Evolutionary conservation across 495 filamentous ascomycete genomes (phyloP).

Genomic region (Staphylotrichum tortipilum): DNA sequence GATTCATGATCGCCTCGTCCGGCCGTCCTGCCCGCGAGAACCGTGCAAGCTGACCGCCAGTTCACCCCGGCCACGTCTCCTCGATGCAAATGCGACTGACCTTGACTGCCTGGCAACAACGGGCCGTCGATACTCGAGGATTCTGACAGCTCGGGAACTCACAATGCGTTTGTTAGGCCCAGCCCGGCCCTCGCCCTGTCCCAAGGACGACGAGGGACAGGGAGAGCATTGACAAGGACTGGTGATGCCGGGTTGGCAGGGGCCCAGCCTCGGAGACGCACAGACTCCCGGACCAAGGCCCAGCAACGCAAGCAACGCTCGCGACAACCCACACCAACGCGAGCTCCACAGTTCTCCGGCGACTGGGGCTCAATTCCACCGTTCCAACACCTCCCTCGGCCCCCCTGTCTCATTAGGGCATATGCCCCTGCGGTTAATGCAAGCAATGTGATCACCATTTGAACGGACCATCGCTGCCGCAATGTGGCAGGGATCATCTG

Average conservation of each 20-base stretch:
- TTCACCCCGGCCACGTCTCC: constrained; percentile 16
- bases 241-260: constrained; percentile 10
- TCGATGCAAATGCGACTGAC: neutral
- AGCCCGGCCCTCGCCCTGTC: neutral
- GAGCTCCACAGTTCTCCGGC: neutral
- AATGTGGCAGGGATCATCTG: constrained; percentile 14
- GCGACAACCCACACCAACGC: too few relatives aligned
- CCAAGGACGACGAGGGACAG: neutral
- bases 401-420: constrained; percentile 9
- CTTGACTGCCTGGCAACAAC: neutral
- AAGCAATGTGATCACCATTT: constrained; percentile 14
- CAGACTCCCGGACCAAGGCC: constrained; percentile 16
- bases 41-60: constrained; percentile 29
- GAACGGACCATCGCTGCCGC: constrained; percentile 15
- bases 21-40: constrained; percentile 11
- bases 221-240: neutral
- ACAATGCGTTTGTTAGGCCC: too few relatives aligned
- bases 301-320: too few relatives aligned
- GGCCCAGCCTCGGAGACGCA: constrained; percentile 21
- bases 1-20: constrained; percentile 26
- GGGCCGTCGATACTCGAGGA: neutral
- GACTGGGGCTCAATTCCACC: too few relatives aligned
- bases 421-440: constrained; percentile 19
- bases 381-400: neutral
- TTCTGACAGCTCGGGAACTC: neutral